Conservation (phyloP, 2,329 filamentous ascomycete genomes). For the Paramyrothecium sp. region DNA sequence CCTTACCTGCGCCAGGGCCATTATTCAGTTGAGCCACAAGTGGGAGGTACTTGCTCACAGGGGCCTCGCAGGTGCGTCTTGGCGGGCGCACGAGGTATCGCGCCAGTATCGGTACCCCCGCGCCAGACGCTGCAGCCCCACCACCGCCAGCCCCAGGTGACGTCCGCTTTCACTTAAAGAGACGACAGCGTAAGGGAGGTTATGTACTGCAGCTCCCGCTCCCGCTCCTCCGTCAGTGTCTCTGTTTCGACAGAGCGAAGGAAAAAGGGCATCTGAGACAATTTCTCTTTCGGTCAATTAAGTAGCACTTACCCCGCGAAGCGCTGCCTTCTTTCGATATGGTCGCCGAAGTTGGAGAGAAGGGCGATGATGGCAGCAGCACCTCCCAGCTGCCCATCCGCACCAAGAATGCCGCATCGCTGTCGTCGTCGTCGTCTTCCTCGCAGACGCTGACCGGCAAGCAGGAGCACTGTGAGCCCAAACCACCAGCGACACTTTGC, state of each 20-base stretch:
- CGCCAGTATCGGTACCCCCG: background rate
- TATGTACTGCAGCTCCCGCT: background rate
- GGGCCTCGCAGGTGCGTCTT: background rate
- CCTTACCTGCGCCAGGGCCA: background rate
- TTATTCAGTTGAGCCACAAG: no score
- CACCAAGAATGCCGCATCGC: constrained; percentile 21
- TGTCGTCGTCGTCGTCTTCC: constrained; percentile 33
- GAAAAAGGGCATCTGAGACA: background rate
- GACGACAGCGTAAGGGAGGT: background rate
- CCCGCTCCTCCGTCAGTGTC: background rate
- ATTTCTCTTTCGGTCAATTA: background rate
- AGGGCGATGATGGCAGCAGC: constrained; percentile 17
- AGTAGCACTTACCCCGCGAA: background rate
- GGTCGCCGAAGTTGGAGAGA: constrained; percentile 22
- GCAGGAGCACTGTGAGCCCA: constrained; percentile 86
- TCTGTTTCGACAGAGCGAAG: background rate
- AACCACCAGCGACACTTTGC: background rate
- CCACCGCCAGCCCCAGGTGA: background rate
- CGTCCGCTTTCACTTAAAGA: background rate
- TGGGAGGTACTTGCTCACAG: no score
- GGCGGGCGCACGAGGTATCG: background rate
- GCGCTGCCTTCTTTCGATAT: constrained; percentile 15
- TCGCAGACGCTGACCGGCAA: constrained; percentile 76
- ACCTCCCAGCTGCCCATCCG: constrained; percentile 26
- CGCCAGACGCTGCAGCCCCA: background rate